Percentiles rank a stretch among this genome's conserved stretches.
Conservation (phyloP, 495 filamentous ascomycete genomes). For the Aspergillus affinis region DNA sequence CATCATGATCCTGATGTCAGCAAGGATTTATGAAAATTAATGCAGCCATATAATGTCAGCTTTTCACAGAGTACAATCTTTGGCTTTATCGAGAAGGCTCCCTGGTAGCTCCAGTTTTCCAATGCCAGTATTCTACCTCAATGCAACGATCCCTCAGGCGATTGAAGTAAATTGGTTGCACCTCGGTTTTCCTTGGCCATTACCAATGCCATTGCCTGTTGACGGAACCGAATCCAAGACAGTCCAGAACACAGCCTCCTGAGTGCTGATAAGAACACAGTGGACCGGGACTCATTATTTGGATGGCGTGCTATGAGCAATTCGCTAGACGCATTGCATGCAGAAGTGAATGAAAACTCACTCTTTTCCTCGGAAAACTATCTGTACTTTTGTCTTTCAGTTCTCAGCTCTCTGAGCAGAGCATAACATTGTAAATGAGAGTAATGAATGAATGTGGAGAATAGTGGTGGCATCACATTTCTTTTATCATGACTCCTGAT, state of each 20-base stretch:
- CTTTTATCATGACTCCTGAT: too few relatives aligned
- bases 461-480: too few relatives aligned
- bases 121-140: too few relatives aligned
- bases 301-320: background rate
- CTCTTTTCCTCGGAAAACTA: background rate
- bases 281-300: background rate
- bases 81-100: background rate
- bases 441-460: too few relatives aligned
- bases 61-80: background rate
- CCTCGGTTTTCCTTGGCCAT: too few relatives aligned
- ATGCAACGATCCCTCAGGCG: too few relatives aligned
- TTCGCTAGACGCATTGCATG: background rate
- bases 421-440: too few relatives aligned
- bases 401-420: too few relatives aligned
- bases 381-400: background rate
- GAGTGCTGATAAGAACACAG: background rate
- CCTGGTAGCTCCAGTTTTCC: too few relatives aligned
- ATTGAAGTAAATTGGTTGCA: too few relatives aligned
- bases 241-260: background rate
- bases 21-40: background rate
- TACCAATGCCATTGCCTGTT: background rate
- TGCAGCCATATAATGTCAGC: background rate
- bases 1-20: background rate
- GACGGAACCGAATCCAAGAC: background rate
- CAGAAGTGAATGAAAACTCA: background rate